Percentiles rank a stretch among this genome's conserved stretches.
phyloP scores from a whole-genome alignment of 805 yeast genomes.

The Ogataea degrootiae region DNA sequence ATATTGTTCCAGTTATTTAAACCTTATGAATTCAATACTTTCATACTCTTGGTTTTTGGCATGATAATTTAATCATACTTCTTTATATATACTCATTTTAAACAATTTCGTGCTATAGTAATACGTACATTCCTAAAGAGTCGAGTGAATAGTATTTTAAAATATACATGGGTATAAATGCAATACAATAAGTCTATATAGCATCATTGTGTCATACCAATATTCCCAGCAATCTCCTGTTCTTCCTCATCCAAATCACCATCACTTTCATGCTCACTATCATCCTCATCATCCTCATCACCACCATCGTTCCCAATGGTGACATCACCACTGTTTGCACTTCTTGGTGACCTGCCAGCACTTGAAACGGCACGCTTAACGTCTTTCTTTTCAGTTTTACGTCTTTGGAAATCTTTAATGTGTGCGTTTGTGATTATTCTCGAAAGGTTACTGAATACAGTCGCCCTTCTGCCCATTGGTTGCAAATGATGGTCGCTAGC shows the following conservation, averaged over 20 bases:
- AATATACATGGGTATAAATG: too few species aligned
- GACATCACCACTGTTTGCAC: conserved; percentile 18
- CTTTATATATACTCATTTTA: too few species aligned
- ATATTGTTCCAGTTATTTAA: too few species aligned
- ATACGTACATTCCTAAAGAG: too few species aligned
- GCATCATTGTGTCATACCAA: neutral
- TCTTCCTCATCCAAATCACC: conserved; percentile 16
- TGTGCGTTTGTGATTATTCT: conserved; percentile 70
- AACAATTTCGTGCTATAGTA: too few species aligned
- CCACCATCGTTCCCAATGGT: conserved; percentile 15
- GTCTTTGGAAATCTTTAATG: conserved; percentile 78
- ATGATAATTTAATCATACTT: too few species aligned
- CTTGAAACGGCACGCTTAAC: conserved; percentile 25
- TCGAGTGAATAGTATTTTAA: too few species aligned
- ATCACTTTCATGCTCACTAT: conserved; percentile 16
- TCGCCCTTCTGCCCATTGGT: conserved; percentile 1
- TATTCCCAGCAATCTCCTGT: neutral
- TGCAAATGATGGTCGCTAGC: neutral
- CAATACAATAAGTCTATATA: neutral
- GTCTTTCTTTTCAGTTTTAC: conserved; percentile 31
- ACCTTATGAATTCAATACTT: too few species aligned
- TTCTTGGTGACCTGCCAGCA: neutral
- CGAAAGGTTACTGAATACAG: conserved; percentile 40
- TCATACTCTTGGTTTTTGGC: too few species aligned
- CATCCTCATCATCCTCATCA: conserved; percentile 30